Percentiles rank a stretch among this genome's conserved stretches.
Evolutionary conservation across 2,329 filamentous ascomycete genomes (phyloP).

Genomic region (Sclerotinia borealis): DNA sequence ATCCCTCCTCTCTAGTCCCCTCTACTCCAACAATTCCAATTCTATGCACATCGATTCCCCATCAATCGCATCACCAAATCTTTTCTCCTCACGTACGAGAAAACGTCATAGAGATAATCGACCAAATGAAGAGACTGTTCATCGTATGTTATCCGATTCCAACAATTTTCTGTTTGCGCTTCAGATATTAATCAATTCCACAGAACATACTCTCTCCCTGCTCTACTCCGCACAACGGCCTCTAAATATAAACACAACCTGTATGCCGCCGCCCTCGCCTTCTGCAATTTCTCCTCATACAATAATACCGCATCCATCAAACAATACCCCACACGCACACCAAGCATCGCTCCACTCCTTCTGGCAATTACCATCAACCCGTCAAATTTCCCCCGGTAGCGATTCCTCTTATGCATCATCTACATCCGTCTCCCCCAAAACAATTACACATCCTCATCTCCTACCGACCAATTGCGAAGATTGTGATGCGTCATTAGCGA

Average conservation of each 20-base stretch:
- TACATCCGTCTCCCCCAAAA: slow-evolving; percentile 8
- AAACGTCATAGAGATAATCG: slow-evolving; percentile 56
- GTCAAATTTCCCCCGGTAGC: slow-evolving; percentile 32
- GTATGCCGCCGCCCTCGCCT: slow-evolving; percentile 14
- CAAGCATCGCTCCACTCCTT: slow-evolving; percentile 55
- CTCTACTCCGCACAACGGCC: slow-evolving; percentile 51
- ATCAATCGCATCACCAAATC: slow-evolving; percentile 34
- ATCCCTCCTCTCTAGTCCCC: slow-evolving; percentile 36
- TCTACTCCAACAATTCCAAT: slow-evolving; percentile 33
- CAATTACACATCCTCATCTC: slow-evolving; percentile 18
- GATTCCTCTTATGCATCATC: slow-evolving; percentile 26
- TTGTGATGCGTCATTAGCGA: slow-evolving; percentile 38
- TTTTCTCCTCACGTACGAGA: slow-evolving; percentile 51
- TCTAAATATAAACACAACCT: slow-evolving; percentile 24
- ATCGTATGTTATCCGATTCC: slow-evolving; percentile 23
- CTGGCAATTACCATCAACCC: slow-evolving; percentile 45
- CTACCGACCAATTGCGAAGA: slow-evolving; percentile 46
- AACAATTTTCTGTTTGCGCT: not conserved
- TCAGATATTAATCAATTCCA: slow-evolving; percentile 15
- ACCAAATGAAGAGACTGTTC: slow-evolving; percentile 46
- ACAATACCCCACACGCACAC: slow-evolving; percentile 20
- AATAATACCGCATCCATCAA: slow-evolving; percentile 15
- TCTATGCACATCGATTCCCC: slow-evolving; percentile 33
- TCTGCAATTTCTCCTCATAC: slow-evolving; percentile 18
- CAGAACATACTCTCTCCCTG: slow-evolving; percentile 47